phyloP scores from a whole-genome alignment of 2,329 filamentous ascomycete genomes.

The Diaporthe citriasiana region DNA sequence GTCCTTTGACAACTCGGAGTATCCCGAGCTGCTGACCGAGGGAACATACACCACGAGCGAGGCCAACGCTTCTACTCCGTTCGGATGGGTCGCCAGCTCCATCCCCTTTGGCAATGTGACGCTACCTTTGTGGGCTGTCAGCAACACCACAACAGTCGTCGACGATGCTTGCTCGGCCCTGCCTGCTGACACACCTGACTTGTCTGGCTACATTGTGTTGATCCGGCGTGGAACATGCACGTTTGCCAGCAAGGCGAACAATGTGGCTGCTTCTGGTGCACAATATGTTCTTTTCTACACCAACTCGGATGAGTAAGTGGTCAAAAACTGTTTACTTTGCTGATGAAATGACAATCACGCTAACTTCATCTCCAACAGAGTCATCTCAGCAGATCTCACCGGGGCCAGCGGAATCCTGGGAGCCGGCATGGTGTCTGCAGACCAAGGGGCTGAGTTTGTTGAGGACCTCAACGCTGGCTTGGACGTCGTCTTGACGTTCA shows the following conservation, averaged over 20 bases:
- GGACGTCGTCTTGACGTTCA: conserved; percentile 46
- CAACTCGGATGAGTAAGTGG: conserved; percentile 32
- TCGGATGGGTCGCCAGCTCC: conserved; percentile 43
- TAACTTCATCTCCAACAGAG: background rate
- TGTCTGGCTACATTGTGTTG: conserved; percentile 58
- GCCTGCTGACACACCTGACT: conserved; percentile 55
- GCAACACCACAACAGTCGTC: conserved; percentile 48
- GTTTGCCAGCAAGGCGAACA: conserved; percentile 52
- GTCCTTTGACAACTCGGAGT: conserved; percentile 46
- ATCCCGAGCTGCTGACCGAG: conserved; percentile 42
- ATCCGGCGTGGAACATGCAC: conserved; percentile 52
- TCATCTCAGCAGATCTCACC: background rate
- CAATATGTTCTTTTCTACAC: conserved; percentile 44
- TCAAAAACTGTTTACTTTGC: background rate
- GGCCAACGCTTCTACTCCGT: conserved; percentile 19
- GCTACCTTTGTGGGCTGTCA: conserved; percentile 48
- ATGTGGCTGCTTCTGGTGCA: conserved; percentile 57
- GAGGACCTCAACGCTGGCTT: conserved; percentile 45
- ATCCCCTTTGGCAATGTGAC: conserved; percentile 42
- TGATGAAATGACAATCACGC: rapidly evolving
- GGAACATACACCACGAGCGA: conserved; percentile 42
- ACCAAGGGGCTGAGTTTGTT: conserved; percentile 47
- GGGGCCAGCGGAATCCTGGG: conserved; percentile 39
- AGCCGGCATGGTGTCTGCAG: conserved; percentile 42
- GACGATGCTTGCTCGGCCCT: conserved; percentile 57